Base-by-base conservation (phyloP, 805 yeast genomes). In the Cyberlindnera meyerae region DNA sequence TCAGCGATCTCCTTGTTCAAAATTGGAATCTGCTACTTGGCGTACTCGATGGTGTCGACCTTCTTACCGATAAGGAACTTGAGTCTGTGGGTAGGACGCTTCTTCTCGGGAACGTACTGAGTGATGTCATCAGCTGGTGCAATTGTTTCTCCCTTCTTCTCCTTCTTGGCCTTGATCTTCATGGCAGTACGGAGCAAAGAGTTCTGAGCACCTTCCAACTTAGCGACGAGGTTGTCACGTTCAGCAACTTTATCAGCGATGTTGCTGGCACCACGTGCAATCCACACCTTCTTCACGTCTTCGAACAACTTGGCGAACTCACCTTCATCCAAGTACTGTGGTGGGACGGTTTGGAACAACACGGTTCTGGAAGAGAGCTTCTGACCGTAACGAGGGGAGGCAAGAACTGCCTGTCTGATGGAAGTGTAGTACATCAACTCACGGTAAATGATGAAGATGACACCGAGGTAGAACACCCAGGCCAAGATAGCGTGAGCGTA, bases 401-500 rank as follows among this genome's bases (percentile, higher is more conserved):
- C 71, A 39, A 87, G 64, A 3, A 79, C 84, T 8, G 88, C 89
- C 51, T 77, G 77, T 48, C 94, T 75, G 50, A 86, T 63, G 4
- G 93, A 79, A 40, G 79, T 73, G 62, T 78, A 90, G 60, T 78
- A 86, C 43, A 73, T 74, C 48, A 88, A 65, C 60, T 90, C 98
- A 42, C 97, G 70, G 63, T 86, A 89, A 34, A 90, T 68, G 33
- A 85, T 68, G 55, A 77, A 89, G 38, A 87, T 51, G 31, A 84
- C 70, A 20, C 68, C 55, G 28, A 89, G 83, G 55, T 80, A 88
- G 59, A 73, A 89, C 24, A 80, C 48, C 90, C 95, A 84, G 2
- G 89, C 77, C 29, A 86, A 55, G 40, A 90, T 70, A 0, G 79
- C 93, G 57, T 89, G 97, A 8, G 95, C 96, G 53, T 78, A 90